Percentiles rank a stretch among this genome's conserved stretches.
Evolutionary conservation across 2,329 filamentous ascomycete genomes (phyloP).

Genomic region (Madurella mycetomatis): DNA sequence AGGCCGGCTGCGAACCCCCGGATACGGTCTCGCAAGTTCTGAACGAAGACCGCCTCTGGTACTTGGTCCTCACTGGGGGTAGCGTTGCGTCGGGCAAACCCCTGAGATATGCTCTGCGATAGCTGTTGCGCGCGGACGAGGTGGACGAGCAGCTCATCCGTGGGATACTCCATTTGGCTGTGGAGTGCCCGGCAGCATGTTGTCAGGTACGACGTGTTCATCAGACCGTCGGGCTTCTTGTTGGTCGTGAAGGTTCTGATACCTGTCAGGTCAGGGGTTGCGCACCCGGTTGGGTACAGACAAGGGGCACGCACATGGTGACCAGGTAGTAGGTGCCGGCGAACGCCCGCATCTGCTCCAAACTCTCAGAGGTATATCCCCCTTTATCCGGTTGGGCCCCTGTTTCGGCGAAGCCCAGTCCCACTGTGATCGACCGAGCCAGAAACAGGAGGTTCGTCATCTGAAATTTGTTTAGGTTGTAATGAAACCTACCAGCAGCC

Average conservation of each 20-base stretch:
- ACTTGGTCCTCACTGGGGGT: constrained; percentile 27
- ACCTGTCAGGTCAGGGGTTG: neutral
- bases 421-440: constrained; percentile 42
- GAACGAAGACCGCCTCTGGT: constrained; percentile 39
- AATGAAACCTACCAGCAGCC: constrained; percentile 39
- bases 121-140: constrained; percentile 47
- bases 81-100: constrained; percentile 32
- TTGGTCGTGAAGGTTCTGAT: constrained; percentile 31
- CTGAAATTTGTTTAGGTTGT: constrained; percentile 46
- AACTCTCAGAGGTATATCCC: constrained; percentile 26
- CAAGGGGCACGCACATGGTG: constrained; percentile 37
- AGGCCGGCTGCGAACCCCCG: constrained; percentile 36
- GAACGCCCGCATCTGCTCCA: constrained; percentile 46
- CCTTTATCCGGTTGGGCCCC: constrained; percentile 20
- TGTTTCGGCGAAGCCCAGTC: constrained; percentile 36
- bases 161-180: constrained; percentile 38
- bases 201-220: constrained; percentile 43
- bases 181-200: constrained; percentile 41
- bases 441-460: constrained; percentile 47
- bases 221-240: constrained; percentile 45
- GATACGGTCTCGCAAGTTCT: constrained; percentile 42
- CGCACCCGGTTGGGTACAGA: neutral
- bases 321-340: constrained; percentile 48
- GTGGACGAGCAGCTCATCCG: constrained; percentile 42
- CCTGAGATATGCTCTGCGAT: constrained; percentile 42